These are phyloP conservation scores for Brassica juncea DNA, from an alignment of 345 rosid genomes.

Conservation along the genomic window DNA sequence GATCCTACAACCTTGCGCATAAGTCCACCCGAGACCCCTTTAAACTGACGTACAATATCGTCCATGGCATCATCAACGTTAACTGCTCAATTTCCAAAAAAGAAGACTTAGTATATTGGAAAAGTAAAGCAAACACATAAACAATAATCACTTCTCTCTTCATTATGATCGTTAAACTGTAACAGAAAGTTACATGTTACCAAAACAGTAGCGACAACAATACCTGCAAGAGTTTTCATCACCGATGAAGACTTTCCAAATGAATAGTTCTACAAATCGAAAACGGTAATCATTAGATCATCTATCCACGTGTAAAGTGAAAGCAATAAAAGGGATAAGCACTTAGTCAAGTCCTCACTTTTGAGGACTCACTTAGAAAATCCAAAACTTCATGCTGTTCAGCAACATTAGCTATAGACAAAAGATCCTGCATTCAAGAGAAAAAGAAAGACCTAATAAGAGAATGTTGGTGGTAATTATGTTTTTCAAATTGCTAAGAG, in stretches of 20 bases:
- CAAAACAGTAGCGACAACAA: conserved; percentile 3
- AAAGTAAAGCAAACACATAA: conserved; percentile 24
- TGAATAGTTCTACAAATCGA: conserved; percentile 75
- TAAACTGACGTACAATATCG: conserved; percentile 87
- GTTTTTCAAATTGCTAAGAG: conserved; percentile 11
- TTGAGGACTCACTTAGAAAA: conserved; percentile 83
- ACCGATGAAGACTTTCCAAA: conserved; percentile 94
- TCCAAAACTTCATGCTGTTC: conserved; percentile 99
- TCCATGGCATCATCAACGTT: conserved; percentile 98
- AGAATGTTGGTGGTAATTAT: conserved; percentile 23
- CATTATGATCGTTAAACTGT: background rate
- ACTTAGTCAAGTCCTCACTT: conserved; percentile 53
- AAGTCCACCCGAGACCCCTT: conserved; percentile 91
- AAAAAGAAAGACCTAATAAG: background rate
- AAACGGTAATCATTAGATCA: conserved; percentile 31
- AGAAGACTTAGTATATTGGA: background rate
- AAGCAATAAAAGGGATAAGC: conserved; percentile 2
- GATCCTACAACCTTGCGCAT: conserved; percentile 76
- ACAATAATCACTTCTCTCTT: conserved; percentile 3
- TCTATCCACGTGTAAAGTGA: conserved; percentile 4
- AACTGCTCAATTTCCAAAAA: conserved; percentile 52
- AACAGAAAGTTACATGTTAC: background rate
- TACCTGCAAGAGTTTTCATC: conserved; percentile 95
- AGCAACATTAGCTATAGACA: conserved; percentile 95
- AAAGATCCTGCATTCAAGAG: conserved; percentile 67